A percentile compares a stretch with the other conserved stretches of the same genome.
phyloP scores from a whole-genome alignment of 495 filamentous ascomycete species.

The Lophiostoma macrostomum region DNA sequence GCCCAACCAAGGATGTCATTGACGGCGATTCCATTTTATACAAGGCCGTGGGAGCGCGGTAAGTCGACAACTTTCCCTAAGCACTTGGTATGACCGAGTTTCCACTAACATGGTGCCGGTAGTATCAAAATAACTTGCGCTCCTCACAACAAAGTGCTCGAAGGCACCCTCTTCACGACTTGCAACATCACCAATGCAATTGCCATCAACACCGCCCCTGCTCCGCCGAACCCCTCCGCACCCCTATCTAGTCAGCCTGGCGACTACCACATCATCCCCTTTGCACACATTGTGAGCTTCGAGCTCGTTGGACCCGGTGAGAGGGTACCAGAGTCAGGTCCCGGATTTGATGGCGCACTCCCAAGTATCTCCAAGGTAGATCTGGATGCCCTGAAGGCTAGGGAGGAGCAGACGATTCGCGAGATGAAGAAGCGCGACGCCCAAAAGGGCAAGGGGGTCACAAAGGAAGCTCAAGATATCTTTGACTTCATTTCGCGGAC shows the following conservation, averaged over 20 bases:
- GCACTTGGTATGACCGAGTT: not conserved
- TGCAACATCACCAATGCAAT: conserved; percentile 65
- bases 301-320: conserved; percentile 45
- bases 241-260: conserved; percentile 46
- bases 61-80: conserved; percentile 16
- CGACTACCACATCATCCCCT: conserved; percentile 62
- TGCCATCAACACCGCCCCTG: conserved; percentile 53
- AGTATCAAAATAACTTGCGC: conserved; percentile 63
- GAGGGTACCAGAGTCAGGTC: conserved; percentile 23
- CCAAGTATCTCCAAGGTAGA: conserved; percentile 46
- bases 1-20: conserved; percentile 30
- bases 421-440: conserved; percentile 55
- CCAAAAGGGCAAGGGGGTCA: conserved; percentile 60
- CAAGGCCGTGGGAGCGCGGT: conserved; percentile 43
- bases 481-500: conserved; percentile 64
- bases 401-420: conserved; percentile 53
- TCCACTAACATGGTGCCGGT: conserved; percentile 4
- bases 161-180: conserved; percentile 66
- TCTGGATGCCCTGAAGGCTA: conserved; percentile 50
- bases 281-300: conserved; percentile 62
- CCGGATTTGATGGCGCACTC: conserved; percentile 33
- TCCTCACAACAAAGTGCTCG: conserved; percentile 50
- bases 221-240: conserved; percentile 40
- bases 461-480: conserved; percentile 64
- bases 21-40: conserved; percentile 35